Evolutionary conservation across 305 asterid species (phyloP).

Genomic region (Fraxinus paxiana): DNA sequence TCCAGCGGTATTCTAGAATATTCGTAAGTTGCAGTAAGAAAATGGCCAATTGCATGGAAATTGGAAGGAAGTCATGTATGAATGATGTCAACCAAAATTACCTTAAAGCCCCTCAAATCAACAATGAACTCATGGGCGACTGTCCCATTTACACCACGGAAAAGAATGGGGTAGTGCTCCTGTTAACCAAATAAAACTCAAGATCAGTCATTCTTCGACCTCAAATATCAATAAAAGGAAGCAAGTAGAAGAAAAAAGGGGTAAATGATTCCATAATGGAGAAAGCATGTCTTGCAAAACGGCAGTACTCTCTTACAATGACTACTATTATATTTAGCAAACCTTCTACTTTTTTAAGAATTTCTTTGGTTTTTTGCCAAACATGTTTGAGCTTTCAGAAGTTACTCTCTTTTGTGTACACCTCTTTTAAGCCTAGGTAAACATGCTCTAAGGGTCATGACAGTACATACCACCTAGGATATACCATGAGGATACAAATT

Average conservation of each 20-base stretch:
- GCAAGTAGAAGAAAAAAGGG: not conserved
- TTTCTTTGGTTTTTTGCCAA: not conserved
- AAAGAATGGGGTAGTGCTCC: conserved; percentile 83
- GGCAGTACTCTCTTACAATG: not conserved
- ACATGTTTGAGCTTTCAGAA: not conserved
- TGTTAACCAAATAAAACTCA: conserved; percentile 32
- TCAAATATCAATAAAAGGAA: not conserved
- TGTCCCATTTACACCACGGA: conserved; percentile 92
- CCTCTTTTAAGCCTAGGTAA: not conserved
- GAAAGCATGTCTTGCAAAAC: not conserved
- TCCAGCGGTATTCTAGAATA: conserved; percentile 73
- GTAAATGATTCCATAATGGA: not conserved
- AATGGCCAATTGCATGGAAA: not conserved
- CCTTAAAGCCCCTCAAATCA: conserved; percentile 89
- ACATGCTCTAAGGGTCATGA: not conserved
- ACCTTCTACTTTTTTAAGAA: not conserved
- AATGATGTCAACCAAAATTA: conserved; percentile 18
- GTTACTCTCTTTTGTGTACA: not conserved
- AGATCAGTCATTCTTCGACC: not conserved
- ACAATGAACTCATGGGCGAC: conserved; percentile 88
- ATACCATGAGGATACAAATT: not conserved
- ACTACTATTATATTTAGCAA: not conserved
- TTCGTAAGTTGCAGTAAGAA: conserved; percentile 15
- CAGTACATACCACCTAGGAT: not conserved
- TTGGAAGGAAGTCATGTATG: not conserved